Evolutionary conservation across 257 asterid species (phyloP), one percentile per base, ranked within the genome.

Genomic region (Ligustrum vulgare): DNA sequence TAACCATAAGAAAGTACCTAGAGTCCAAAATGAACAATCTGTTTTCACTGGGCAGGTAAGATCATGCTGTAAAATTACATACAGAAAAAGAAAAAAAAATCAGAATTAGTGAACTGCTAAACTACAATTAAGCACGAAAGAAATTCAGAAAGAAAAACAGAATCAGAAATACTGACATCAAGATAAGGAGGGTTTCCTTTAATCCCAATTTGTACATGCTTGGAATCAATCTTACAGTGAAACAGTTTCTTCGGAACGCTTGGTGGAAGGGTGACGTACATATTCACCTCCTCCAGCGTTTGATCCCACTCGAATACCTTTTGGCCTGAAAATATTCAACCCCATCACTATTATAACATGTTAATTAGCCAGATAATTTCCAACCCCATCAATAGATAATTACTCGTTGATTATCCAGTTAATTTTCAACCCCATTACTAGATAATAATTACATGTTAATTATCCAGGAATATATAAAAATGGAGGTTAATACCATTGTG

Each of bases 231-330:
- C 74, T 85, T 95, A 84, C 97, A 82, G 70, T 78, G 73, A 77
- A 95, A 93, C 8, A 93, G 81, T 90, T 95, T 93, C 85, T 85
- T 93, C 1, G 98, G 97, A 77, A 95, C 97, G 81, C 87, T 84
- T 28, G 87, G 85, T 15, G 97, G 99, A 66, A 93, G 94, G 9
- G 78, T 83, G 71, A 95, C 89, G 90, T 93, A 95, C 82, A 95
- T 89, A 79, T 95, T 95, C 84, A 91, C 96, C 82, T 95, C 99
- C 67, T 95, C 99, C 76, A 95, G 87, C 58, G 97, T 95, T 81
- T 95, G 99, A 74, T 95, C 98, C 98, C 99, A 95, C 36, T 95
- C 97, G 35, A 95, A 95, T 71, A 95, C 97, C 86, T 91, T 91
- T 87, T 91, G 91, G 70, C 96, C 99, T 93, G 84, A 80, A 65